Evolutionary conservation across 352 stramenopile species (phyloP), one percentile per base, ranked within the genome.

Genomic region (Pythium guiyangense): DNA sequence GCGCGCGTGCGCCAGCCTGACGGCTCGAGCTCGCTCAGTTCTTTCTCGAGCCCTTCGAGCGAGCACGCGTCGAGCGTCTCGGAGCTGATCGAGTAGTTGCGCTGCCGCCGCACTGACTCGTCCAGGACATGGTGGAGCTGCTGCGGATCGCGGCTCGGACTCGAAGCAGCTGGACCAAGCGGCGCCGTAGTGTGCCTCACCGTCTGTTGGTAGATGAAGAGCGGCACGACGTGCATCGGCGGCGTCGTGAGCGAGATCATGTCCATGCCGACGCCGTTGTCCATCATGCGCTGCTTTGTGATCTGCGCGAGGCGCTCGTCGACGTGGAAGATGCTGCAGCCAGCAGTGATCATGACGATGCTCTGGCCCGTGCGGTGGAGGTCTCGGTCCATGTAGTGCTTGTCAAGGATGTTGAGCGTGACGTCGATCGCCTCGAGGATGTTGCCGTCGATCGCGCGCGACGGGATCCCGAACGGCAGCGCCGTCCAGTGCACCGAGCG

Each of bases 281-380:
- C 97, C 95, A 99, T 98, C 96, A 99, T 99, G 25, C 97, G 78
- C 67, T 99, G 96, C 69, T 98, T 98, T 4, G 96, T 99, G 49
- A 99, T 98, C 47, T 93, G 77, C 14, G 89, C 83, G 18, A 99
- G 74, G 43, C 86, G 86, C 54, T 92, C 88, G 48, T 97, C 81
- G 0, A 98, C 96, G 45, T 98, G 87, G 75, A 99, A 99, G n/a
- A 99, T 90, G 34, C 96, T 95, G 65, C 77, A 91, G 26, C 96
- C 96, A n/a, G 96, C 80, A 8, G 94, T 98, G 48, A 99, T 77
- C 64, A 99, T 92, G 15, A 99, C 91, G 51, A 99, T 98, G 31
- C 77, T 92, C 55, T 99, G 98, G 3, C 97, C 97, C 8, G 95
- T 98, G 17, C 89, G 78, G 58, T 90, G 89, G 31, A 99, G 65